A percentile compares a stretch with the other conserved stretches of the same genome.
phyloP scores from a whole-genome alignment of 805 yeast genomes.

The Lipomyces mesembrius region DNA sequence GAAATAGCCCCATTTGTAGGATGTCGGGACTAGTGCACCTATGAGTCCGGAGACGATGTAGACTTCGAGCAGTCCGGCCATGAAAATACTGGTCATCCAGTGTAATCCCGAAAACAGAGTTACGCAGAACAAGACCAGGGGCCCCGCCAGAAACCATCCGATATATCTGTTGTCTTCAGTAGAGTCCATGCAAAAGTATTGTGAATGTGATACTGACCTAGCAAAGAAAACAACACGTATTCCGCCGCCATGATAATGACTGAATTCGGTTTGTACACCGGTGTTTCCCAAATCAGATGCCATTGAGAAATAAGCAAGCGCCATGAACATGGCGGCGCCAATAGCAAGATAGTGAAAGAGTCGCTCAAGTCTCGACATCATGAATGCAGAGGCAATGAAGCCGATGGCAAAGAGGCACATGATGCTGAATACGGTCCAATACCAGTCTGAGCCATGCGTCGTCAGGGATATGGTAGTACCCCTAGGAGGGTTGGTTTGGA shows the following conservation, averaged over 20 bases:
- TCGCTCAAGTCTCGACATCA: constrained; percentile 45
- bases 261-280: constrained; percentile 53
- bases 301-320: constrained; percentile 58
- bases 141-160: constrained; percentile 63
- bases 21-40: constrained; percentile 6
- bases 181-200: background rate
- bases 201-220: constrained; percentile 30
- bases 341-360: constrained; percentile 50
- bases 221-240: constrained; percentile 60
- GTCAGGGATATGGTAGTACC: constrained; percentile 56
- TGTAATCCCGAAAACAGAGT: constrained; percentile 45
- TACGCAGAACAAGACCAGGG: constrained; percentile 49
- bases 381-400: constrained; percentile 37
- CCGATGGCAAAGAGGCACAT: constrained; percentile 48
- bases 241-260: constrained; percentile 50
- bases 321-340: constrained; percentile 49
- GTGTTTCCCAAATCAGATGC: constrained; percentile 66
- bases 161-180: constrained; percentile 44
- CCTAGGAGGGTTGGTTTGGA: constrained; percentile 52
- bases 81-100: constrained; percentile 43
- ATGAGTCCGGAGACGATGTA: constrained; percentile 60
- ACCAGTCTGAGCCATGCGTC: constrained; percentile 66
- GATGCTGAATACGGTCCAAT: constrained; percentile 64
- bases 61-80: constrained; percentile 50
- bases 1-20: constrained; percentile 43